Evolutionary conservation across 345 rosid species (phyloP), one percentile per base, ranked within the genome.

Genomic region (Citrus sp.): DNA sequence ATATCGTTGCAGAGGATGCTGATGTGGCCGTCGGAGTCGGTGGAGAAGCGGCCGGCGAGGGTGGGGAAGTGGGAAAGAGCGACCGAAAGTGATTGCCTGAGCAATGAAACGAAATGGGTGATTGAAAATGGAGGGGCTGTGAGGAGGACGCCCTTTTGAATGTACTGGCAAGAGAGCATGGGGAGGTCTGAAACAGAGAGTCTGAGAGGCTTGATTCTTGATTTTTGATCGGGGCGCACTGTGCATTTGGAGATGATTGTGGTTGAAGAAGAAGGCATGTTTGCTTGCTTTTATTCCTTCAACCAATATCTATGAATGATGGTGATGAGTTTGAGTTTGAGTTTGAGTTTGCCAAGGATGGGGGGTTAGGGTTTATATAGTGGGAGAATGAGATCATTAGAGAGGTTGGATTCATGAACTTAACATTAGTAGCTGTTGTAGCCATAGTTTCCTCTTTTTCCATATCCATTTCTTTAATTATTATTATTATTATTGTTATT

Each of bases 91-190:
- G 98, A 88, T 27, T 78, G 85, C 32, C 88, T 89, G 72, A 93
- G 92, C 58, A 77, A 84, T 25, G 80, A 28, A 70, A 86, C 7
- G 46, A 96, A 85, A 24, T 86, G 85, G 34, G 85, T 74, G 77
- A 86, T 67, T 67, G 89, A 80, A 78, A 67, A 89, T 40, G 89
- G 87, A 12, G 97, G 86, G 54, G 72, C 75, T 0, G 87, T 4
- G 65, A 96, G 85, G 78, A 96, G 93, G 38, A 94, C 91, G 0
- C 99, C 99, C 84, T 96, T 96, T 40, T 96, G 99, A 78, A 96
- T 96, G 85, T 96, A 96, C 30, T 96, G 99, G 73, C 99, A 96
- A 2, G 99, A 91, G 67, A 96, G 95, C 99, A 96, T 96, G 30
- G 97, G 98, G 55, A 94, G 87, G 81, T 96, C 99, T 38, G 99